Percentiles rank a stretch among this genome's conserved stretches.
These are phyloP conservation scores for Sporothrix curviconia DNA, from an alignment of 2,329 filamentous ascomycete genomes.

Conservation along the genomic window DNA sequence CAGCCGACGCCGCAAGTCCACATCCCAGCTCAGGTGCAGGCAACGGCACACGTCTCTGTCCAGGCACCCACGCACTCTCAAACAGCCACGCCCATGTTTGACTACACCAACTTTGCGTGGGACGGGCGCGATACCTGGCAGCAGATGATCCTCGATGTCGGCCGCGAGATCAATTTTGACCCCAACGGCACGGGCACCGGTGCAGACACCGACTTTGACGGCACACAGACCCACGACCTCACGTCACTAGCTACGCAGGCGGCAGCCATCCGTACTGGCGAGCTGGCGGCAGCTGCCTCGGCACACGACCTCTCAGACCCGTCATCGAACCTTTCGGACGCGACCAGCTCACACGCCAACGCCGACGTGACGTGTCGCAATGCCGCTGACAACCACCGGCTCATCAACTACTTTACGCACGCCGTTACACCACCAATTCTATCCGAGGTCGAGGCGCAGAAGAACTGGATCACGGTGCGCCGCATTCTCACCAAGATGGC, in stretches of 20 bases:
- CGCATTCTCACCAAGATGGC: slow-evolving; percentile 44
- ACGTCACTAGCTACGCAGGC: slow-evolving; percentile 14
- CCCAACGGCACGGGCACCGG: neutral
- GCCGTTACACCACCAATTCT: slow-evolving; percentile 47
- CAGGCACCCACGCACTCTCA: neutral
- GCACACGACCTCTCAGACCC: neutral
- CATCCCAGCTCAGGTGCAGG: too few relatives aligned
- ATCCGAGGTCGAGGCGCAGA: slow-evolving; percentile 46
- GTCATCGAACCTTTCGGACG: neutral
- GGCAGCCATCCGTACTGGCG: neutral
- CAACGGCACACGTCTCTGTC: too few relatives aligned
- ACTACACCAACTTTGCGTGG: slow-evolving; percentile 45
- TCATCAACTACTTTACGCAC: slow-evolving; percentile 44
- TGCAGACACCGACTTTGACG: neutral
- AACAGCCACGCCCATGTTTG: neutral
- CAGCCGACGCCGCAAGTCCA: too few relatives aligned
- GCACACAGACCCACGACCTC: neutral
- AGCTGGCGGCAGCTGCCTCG: neutral
- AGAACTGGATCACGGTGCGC: slow-evolving; percentile 44
- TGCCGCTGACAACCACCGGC: slow-evolving; percentile 28
- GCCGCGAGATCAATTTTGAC: neutral
- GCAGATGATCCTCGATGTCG: slow-evolving; percentile 33
- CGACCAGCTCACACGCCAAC: neutral
- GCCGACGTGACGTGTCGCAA: neutral
- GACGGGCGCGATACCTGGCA: neutral